Evolutionary conservation across 1,284 basidiomycete genomes (phyloP).

Genomic region (Ganoderma multipileum): DNA sequence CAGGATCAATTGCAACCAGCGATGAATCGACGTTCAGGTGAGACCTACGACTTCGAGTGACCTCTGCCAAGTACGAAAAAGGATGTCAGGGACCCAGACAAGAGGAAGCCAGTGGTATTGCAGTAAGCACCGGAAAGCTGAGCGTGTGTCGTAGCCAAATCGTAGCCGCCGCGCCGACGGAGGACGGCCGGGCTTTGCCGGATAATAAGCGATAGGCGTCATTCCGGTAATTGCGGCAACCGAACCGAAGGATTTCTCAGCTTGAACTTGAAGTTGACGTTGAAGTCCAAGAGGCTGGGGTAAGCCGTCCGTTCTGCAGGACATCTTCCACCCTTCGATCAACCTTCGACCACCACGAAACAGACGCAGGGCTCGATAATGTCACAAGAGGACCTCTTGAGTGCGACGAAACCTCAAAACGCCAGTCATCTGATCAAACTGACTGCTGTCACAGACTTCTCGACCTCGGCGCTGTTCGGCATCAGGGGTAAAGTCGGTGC

Average conservation of each 20-base stretch:
- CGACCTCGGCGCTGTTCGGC: slow-evolving; percentile 66
- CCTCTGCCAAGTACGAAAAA: neutral
- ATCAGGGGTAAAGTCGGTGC: slow-evolving; percentile 79
- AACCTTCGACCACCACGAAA: neutral
- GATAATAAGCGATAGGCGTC: neutral
- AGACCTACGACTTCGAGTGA: neutral
- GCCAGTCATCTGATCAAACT: neutral
- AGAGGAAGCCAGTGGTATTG: neutral
- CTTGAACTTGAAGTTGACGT: no score
- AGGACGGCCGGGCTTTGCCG: neutral
- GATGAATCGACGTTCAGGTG: neutral
- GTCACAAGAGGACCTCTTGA: neutral
- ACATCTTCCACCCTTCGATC: neutral
- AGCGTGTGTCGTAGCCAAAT: no score
- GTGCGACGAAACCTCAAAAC: neutral
- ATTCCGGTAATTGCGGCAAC: neutral
- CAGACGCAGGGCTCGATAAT: neutral
- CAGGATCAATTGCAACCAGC: neutral
- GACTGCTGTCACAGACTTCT: slow-evolving; percentile 55
- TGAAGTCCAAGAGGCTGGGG: neutral
- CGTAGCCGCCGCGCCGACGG: no score
- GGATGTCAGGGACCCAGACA: no score
- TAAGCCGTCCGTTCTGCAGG: neutral
- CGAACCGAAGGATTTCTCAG: neutral
- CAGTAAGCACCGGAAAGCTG: neutral